Base-by-base conservation (phyloP, 306 rosid species). In the Castanea crenata region DNA sequence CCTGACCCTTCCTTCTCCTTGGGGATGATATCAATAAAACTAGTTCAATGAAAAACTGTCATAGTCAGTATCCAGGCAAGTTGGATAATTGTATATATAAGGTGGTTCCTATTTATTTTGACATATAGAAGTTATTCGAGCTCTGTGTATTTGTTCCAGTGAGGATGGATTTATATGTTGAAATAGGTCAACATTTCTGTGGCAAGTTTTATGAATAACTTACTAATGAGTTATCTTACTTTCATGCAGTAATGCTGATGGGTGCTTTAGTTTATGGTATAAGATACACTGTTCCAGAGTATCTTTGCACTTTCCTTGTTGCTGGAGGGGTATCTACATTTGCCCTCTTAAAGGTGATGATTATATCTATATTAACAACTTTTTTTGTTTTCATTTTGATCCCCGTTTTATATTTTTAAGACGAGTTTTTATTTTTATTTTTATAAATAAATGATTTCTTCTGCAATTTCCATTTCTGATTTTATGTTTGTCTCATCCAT, bases 281-380 rank as follows among this genome's bases (percentile, higher is more conserved):
- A 71, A 87, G 90, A 87, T 93, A 93, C 76, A 79, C 93, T 31
- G 31, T 93, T 35, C 97, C 96, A 44, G 98, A 93, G 85, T 93
- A 91, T 83, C 76, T 93, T 75, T 96, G 97, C 76, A 79, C 94
- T 79, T 82, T 90, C 80, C 97, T 96, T 82, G 99, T 93, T 88
- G 99, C 99, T 63, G 99, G 99, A 85, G 99, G 99, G 56, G 96
- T 95, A 57, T 93, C 99, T 19, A 78, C 85, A 84, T 96, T 96
- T 75, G 98, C 98, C 29, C 97, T 96, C 74, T 75, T 96, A 76
- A 96, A 91, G 98, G 99, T 95, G 76, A 71, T 85, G 57, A 74
- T 34, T 78, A 63, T 54, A 35, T 9, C 8, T 14, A 16, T 14
- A 35, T 7, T 27, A 29, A 74, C 6, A 29, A 54, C 20, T 5